Evolutionary conservation across 805 yeast species (phyloP), one percentile per base, ranked within the genome.

Genomic region (Wickerhamiella kurtzmanii): DNA sequence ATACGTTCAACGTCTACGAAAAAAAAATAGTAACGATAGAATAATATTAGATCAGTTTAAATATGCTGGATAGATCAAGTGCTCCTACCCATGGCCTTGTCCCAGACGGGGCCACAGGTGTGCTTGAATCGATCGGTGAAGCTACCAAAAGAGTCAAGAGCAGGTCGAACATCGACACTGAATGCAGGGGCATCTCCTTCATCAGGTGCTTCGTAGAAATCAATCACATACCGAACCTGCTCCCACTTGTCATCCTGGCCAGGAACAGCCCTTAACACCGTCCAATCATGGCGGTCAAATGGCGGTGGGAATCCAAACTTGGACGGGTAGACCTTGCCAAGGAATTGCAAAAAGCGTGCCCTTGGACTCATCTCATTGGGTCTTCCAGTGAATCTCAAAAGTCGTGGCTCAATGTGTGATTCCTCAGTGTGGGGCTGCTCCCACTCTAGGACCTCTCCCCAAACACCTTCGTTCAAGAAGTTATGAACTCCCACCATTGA

Each of bases 201-300:
- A 55, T 87, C 96, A 4, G 95, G 95, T 2, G 95, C 96, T n/a
- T 86, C 78, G 62, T 92, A 92, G 63, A 89, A 92, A 63, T 92
- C 99, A 57, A 92, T 87, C 25, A 92, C 94, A 57, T 92, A 92
- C 52, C 98, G 74, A 18, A 92, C 87, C 55, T 79, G 68, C 44
- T 72, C 68, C 83, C 88, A 82, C 25, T 62, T 64, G 44, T 25
- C 51, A 2, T 25, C 15, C 42, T 44, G 36, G 1, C 63, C 59
- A n/a, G 61, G 54, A 1, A 64, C 49, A 15, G 49, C 50, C 58
- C 98, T 74, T 55, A 89, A 70, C 3, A 92, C 95, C 2, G 94
- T 82, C 99, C 99, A 92, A 66, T 92, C 99, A 59, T 92, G 99
- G 63, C 99, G 78, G 64, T 92, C 99, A 59, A 92, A 92, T 4